These are phyloP conservation scores for Arthroderma uncinatum DNA, from an alignment of 2,329 filamentous ascomycete genomes.

Conservation along the genomic window DNA sequence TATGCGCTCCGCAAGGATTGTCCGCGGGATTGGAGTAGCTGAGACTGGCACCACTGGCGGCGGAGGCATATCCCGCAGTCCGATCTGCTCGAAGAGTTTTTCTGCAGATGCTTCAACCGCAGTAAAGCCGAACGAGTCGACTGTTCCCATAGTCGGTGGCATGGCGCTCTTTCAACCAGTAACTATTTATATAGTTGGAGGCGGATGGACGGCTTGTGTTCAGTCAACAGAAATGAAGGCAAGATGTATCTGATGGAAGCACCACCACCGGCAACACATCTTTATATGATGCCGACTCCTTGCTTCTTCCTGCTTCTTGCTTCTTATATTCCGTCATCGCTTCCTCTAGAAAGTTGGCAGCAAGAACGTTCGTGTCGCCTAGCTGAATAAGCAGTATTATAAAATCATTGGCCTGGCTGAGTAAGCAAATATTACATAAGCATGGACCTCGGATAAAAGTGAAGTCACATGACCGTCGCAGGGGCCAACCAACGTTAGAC, in stretches of 20 bases:
- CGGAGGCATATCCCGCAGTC: not conserved
- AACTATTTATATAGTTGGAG: too few species aligned
- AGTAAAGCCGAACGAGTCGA: constrained; percentile 22
- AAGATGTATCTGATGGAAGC: not conserved
- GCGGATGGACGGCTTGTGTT: not conserved
- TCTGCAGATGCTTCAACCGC: constrained; percentile 26
- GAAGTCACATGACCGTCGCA: not conserved
- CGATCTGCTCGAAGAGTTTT: constrained; percentile 13
- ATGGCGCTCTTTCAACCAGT: not conserved
- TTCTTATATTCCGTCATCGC: not conserved
- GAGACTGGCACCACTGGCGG: constrained; percentile 19
- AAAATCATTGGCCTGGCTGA: not conserved
- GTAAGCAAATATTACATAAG: too few species aligned
- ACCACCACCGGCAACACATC: not conserved
- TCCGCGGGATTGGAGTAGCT: constrained; percentile 24
- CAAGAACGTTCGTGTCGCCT: too few species aligned
- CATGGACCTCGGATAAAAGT: too few species aligned
- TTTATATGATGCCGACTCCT: not conserved
- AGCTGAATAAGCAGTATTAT: not conserved
- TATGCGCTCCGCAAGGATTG: constrained; percentile 28
- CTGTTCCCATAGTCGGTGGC: not conserved
- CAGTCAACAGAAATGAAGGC: not conserved
- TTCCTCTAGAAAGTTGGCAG: not conserved
- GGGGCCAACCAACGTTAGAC: not conserved
- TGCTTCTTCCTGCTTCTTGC: too few species aligned